Evolutionary conservation across 2,329 filamentous ascomycete species (phyloP).

Genomic region (Nemania bipapillata): DNA sequence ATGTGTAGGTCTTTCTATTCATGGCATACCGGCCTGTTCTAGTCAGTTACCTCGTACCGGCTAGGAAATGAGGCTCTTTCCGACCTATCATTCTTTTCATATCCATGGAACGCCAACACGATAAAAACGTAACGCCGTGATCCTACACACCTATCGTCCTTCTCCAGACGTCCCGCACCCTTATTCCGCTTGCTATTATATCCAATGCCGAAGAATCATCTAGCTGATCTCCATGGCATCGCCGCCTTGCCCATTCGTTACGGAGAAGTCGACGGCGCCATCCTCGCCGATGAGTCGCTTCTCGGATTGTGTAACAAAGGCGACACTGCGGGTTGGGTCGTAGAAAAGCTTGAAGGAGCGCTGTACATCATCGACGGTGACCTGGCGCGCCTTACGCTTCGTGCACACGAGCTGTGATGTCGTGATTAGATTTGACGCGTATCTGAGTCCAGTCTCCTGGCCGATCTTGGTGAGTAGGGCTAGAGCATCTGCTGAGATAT

Average conservation of each 20-base stretch:
- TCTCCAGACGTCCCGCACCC: neutral
- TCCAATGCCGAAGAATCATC: neutral
- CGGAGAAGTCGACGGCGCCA: slow-evolving; percentile 78
- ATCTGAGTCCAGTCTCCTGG: slow-evolving; percentile 88
- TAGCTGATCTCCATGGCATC: slow-evolving; percentile 53
- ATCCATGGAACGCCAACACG: slow-evolving; percentile 47
- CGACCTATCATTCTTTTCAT: slow-evolving; percentile 42
- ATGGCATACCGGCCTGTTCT: slow-evolving; percentile 35
- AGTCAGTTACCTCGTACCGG: slow-evolving; percentile 19
- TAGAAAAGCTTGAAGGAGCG: slow-evolving; percentile 94
- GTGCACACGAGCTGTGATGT: slow-evolving; percentile 87
- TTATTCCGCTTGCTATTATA: slow-evolving; percentile 9
- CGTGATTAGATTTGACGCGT: slow-evolving; percentile 97
- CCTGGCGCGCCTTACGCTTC: slow-evolving; percentile 86
- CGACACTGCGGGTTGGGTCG: slow-evolving; percentile 85
- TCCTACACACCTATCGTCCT: slow-evolving; percentile 9
- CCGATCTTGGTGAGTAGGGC: slow-evolving; percentile 96
- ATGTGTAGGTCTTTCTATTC: slow-evolving; percentile 38
- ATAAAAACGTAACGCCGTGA: slow-evolving; percentile 37
- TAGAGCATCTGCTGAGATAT: slow-evolving; percentile 87
- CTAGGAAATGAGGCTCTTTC: slow-evolving; percentile 30
- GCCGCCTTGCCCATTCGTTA: slow-evolving; percentile 58
- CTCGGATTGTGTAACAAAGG: slow-evolving; percentile 90
- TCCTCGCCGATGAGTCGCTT: slow-evolving; percentile 91
- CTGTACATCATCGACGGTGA: slow-evolving; percentile 88